A percentile compares a stretch with the other conserved stretches of the same genome.
Evolutionary conservation across 306 rosid species (phyloP).

Genomic region (Sophora flavescens): DNA sequence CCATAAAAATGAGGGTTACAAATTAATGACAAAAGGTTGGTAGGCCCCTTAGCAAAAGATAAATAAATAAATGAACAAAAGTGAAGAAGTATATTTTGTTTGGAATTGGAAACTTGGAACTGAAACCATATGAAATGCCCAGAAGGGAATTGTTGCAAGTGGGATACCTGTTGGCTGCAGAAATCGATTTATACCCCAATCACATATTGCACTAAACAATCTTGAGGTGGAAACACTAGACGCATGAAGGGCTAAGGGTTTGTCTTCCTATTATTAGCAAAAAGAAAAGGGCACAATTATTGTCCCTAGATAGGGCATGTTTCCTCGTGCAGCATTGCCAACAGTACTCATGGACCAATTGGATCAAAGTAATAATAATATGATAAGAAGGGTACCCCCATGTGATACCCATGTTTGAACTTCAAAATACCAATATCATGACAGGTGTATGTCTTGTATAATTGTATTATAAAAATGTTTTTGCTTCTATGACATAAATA

Average conservation of each 20-base stretch:
- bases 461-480: conserved; percentile 22
- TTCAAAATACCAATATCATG: conserved; percentile 31
- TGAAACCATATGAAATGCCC: conserved; percentile 40
- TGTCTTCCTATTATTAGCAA: conserved; percentile 49
- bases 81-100: neutral
- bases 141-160: conserved; percentile 42
- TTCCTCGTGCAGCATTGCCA: conserved; percentile 50
- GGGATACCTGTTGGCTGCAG: conserved; percentile 50
- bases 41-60: neutral
- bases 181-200: conserved; percentile 44
- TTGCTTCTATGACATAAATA: conserved; percentile 35
- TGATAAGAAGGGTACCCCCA: conserved; percentile 44
- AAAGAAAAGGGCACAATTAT: conserved; percentile 47
- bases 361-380: conserved; percentile 35
- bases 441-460: conserved; percentile 41
- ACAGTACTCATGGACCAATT: conserved; percentile 49
- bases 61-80: neutral
- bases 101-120: conserved; percentile 16
- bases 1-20: neutral
- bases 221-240: conserved; percentile 36
- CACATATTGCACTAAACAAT: conserved; percentile 24
- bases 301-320: conserved; percentile 50
- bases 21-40: neutral
- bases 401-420: conserved; percentile 50
- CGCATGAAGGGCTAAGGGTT: conserved; percentile 25